Base-by-base conservation (phyloP, 2,329 filamentous ascomycete species). In the Cryphonectria japonica region DNA sequence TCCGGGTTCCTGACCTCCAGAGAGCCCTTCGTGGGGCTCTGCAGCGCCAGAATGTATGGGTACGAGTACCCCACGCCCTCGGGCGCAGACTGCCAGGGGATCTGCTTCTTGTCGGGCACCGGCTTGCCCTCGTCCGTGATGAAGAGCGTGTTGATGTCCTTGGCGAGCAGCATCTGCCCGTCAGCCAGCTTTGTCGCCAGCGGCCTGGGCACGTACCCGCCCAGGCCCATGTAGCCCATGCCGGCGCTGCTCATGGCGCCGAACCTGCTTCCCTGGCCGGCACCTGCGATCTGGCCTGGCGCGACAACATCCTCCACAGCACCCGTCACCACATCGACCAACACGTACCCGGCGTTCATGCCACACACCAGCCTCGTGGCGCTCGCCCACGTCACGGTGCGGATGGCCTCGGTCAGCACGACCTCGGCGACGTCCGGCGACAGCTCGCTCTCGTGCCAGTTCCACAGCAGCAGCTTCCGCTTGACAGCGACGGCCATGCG, bases 191-290 rank as follows among this genome's bases (percentile, higher is more conserved):
- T 92, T 7, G 95, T 91, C 7, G 93, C 93, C 76, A 99, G 86
- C 8, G 96, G 97, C 77, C 93, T 97, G 1, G 96, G 95, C 69
- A 95, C 93, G 84, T 94, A 96, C 59, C 93, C 93, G 66, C 93
- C 94, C 78, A 98, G 91, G 0, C 95, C 95, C 88, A 98, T 97
- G 78, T 98, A 98, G 61, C 95, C 94, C 94, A 98, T 98, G 64
- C 94, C 93, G 9, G 92, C 92, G 69, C 91, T 92, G 72, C 92
- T 92, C 73, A 95, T 91, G 1, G 93, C 92, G 7, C 94, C 94
- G 75, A 98, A 95, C 52, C 94, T 88, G 69, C 90, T 91, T 2
- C 87, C 89, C 75, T 93, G 91, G 1, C 85, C 84, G 0, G 89
- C 85, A 34, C 91, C 91, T 14, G 90, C 91, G 69, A 92, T 88